Base-by-base conservation (phyloP, 495 filamentous ascomycete species). In the Amorphotheca resinae region DNA sequence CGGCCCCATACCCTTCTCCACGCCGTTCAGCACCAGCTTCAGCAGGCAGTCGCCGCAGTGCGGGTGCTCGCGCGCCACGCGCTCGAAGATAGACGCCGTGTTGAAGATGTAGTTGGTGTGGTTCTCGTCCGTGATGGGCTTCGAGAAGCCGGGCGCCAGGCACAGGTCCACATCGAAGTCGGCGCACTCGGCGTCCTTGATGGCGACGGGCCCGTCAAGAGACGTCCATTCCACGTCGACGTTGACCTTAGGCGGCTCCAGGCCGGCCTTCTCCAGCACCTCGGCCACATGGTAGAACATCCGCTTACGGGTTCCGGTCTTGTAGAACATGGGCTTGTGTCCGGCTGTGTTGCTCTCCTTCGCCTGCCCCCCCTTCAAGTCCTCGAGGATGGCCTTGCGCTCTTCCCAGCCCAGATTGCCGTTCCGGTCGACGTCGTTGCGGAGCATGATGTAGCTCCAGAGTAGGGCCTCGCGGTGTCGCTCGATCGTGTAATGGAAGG, bases 401-500 rank as follows among this genome's bases (percentile, higher is more conserved):
- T 66, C 63, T 2, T 46, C 34, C 57, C 62, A 64, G 45, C 53
- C 54, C 22, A 66, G 51, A 41, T 64, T 61, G 1, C 62, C 60
- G 42, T 66, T 59, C 14, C 51, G 46, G 47, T 66, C 50, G 14
- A 26, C 22, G 42, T 66, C 64, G n/a, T 50, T 57, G 3, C 62
- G 60, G 12, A 56, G 52, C 51, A 61, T 57, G 41, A 66, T 54
- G 34, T 64, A 65, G 41, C 62, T 65, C 64, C 64, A 66, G 2
- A 66, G 49, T 15, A 66, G 45, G 7, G 57, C 64, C 46, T 66
- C 64, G 3, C 64, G 48, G 45, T 64, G 62, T 15, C 64, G 38
- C 42, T 66, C 64, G 44, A 66, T 66, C 34, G 58, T 63, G 44
- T 66, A 66, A 45, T 66, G 64, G 44, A 66, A 65, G 15, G 51